A percentile compares a stretch with the other conserved stretches of the same genome.
Conservation (phyloP, 1,284 basidiomycete genomes). For the Filobasidium uniguttulatum region DNA sequence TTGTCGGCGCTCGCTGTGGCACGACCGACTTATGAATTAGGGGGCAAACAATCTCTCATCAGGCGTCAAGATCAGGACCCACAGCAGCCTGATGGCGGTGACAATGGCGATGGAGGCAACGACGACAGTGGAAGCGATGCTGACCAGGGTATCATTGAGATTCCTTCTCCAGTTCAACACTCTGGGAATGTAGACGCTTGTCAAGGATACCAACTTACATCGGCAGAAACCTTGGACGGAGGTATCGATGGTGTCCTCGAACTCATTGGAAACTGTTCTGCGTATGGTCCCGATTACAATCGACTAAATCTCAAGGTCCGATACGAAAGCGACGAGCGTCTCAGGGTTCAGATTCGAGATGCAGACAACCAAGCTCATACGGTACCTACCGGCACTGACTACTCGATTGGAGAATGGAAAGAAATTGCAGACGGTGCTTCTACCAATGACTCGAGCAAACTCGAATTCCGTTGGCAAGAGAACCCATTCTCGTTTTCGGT, state of each 20-base stretch:
- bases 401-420: background rate
- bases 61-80: too few relatives aligned
- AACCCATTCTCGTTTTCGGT: conserved; percentile 67
- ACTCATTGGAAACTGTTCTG: conserved; percentile 13
- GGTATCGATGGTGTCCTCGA: conserved; percentile 18
- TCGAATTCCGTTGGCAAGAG: conserved; percentile 50
- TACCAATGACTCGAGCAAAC: conserved; percentile 17
- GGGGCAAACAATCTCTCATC: too few relatives aligned
- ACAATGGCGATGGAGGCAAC: too few relatives aligned
- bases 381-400: background rate
- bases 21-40: too few relatives aligned
- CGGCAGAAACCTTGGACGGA: conserved; percentile 2
- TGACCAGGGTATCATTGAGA: conserved; percentile 16
- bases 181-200: conserved; percentile 19
- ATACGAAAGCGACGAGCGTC: background rate
- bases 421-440: background rate
- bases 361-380: background rate
- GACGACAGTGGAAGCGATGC: too few relatives aligned
- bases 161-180: conserved; percentile 19
- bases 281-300: background rate
- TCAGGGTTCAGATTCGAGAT: background rate
- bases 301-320: background rate
- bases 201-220: conserved; percentile 20
- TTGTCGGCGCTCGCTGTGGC: too few relatives aligned
- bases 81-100: too few relatives aligned